phyloP scores from a whole-genome alignment of 768 basidiomycete species.

The Russula compacta region DNA sequence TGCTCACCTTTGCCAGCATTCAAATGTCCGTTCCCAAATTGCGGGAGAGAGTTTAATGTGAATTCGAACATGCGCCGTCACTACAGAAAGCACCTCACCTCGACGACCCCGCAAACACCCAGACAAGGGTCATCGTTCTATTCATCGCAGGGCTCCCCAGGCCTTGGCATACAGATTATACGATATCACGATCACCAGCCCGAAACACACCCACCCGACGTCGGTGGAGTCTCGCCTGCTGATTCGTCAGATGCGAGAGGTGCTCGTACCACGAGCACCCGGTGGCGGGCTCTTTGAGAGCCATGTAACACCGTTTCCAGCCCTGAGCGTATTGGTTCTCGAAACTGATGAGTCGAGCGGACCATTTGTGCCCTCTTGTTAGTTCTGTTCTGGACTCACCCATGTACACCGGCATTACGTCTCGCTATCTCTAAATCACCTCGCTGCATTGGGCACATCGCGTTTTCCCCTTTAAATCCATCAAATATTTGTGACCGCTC shows the following conservation, averaged over 20 bases:
- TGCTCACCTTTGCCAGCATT: conserved; percentile 43
- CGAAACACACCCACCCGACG: background rate
- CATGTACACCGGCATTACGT: conserved; percentile 18
- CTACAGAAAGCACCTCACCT: conserved; percentile 50
- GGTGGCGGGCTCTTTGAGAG: conserved; percentile 12
- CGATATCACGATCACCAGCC: conserved; percentile 16
- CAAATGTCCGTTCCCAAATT: conserved; percentile 63
- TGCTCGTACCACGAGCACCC: conserved; percentile 2
- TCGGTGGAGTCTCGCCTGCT: background rate
- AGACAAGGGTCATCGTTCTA: conserved; percentile 12
- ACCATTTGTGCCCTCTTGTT: conserved; percentile 17
- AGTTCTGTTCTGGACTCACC: conserved; percentile 16
- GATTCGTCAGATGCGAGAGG: conserved; percentile 6
- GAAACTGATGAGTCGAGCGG: conserved; percentile 14
- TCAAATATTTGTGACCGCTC: conserved; percentile 13
- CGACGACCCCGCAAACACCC: conserved; percentile 8
- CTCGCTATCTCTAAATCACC: conserved; percentile 16
- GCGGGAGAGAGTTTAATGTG: conserved; percentile 72
- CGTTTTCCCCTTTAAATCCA: conserved; percentile 13
- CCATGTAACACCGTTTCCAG: background rate
- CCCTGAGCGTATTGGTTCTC: conserved; percentile 8
- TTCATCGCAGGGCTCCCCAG: conserved; percentile 3
- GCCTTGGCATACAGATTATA: conserved; percentile 18
- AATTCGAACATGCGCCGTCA: conserved; percentile 82
- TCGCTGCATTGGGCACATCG: conserved; percentile 13